Conservation (phyloP, 768 basidiomycete species). For the Kwoniella europaea region DNA sequence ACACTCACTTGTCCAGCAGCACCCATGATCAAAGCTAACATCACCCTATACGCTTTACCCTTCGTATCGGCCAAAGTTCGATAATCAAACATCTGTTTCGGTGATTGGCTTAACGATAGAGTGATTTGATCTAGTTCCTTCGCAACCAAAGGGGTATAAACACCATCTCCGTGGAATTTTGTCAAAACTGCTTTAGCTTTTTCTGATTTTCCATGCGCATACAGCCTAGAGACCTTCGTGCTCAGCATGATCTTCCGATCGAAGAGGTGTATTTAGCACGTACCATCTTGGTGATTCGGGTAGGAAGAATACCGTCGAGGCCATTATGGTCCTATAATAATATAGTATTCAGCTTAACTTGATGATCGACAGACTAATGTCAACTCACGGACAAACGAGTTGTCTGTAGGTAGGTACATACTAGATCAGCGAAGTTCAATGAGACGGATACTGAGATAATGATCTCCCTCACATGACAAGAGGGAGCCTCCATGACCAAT, state of each 20-base stretch:
- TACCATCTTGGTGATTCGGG: conserved; percentile 46
- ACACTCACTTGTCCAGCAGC: conserved; percentile 29
- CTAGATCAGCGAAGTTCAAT: neutral
- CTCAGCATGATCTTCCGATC: neutral
- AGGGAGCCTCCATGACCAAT: conserved; percentile 41
- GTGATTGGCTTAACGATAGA: conserved; percentile 1
- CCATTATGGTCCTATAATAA: conserved; percentile 24
- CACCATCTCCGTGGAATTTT: conserved; percentile 39
- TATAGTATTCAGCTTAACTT: neutral
- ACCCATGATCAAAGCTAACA: conserved; percentile 35
- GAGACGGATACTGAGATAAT: neutral
- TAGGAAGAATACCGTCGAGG: conserved; percentile 25
- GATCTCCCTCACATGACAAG: conserved; percentile 30
- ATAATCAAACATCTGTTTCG: conserved; percentile 30
- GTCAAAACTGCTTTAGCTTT: conserved; percentile 28
- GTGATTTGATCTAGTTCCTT: conserved; percentile 35
- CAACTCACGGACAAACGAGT: conserved; percentile 25
- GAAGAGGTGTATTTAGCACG: conserved; percentile 5
- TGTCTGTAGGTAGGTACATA: conserved; percentile 15
- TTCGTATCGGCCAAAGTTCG: conserved; percentile 10
- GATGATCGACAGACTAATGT: too few species aligned
- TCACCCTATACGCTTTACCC: conserved; percentile 29
- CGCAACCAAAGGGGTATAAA: conserved; percentile 27
- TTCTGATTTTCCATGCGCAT: conserved; percentile 31
- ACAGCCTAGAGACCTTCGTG: conserved; percentile 28